Percentiles rank a stretch among this genome's conserved stretches.
Conservation (phyloP, 257 asterid species). For the Ocimum tenuiflorum region DNA sequence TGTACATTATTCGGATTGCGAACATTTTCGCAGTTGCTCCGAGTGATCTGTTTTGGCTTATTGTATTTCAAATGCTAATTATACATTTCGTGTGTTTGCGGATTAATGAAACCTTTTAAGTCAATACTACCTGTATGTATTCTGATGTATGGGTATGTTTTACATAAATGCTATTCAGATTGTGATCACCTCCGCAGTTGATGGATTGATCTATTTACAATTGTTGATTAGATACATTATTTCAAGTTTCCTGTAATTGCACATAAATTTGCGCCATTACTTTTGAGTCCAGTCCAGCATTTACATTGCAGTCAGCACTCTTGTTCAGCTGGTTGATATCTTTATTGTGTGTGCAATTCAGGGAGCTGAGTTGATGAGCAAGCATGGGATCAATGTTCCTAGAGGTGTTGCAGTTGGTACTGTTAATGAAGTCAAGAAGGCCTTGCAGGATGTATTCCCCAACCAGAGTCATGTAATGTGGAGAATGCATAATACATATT, state of each 20-base stretch:
- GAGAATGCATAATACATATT: background rate
- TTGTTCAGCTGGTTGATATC: background rate
- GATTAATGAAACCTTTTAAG: background rate
- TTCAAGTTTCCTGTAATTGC: background rate
- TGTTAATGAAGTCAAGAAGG: conserved; percentile 42
- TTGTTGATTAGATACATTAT: background rate
- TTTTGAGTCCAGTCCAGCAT: background rate
- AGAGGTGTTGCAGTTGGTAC: conserved; percentile 64
- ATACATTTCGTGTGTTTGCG: background rate
- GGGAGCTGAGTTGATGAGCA: conserved; percentile 80
- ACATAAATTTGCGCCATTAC: background rate
- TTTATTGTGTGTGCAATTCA: conserved; percentile 10
- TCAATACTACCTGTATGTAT: background rate
- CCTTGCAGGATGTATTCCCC: conserved; percentile 43
- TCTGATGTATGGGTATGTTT: background rate
- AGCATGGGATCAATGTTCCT: conserved; percentile 75
- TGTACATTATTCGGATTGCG: no score
- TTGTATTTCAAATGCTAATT: background rate
- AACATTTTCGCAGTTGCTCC: no score
- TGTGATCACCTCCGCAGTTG: background rate
- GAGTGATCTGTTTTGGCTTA: background rate
- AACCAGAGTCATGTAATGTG: conserved; percentile 47
- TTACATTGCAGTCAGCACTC: background rate
- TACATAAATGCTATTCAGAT: background rate
- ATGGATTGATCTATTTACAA: background rate